Evolutionary conservation across 2,329 filamentous ascomycete genomes (phyloP).

Genomic region (Aspergillus spinulosporus): DNA sequence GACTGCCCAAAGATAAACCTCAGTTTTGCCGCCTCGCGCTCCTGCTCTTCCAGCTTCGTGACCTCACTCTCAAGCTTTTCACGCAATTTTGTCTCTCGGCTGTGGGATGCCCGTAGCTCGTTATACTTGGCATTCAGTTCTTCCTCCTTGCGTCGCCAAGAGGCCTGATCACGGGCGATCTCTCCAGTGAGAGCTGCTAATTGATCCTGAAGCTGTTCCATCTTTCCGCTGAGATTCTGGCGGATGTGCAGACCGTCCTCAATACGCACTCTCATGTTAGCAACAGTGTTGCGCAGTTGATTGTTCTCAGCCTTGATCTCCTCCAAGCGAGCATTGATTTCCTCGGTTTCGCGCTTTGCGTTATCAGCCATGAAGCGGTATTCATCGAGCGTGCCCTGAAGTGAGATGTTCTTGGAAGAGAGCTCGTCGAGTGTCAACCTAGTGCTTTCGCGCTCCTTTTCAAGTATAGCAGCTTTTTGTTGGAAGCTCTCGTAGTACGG

Average conservation of each 20-base stretch:
- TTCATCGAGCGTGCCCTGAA: conserved; percentile 63
- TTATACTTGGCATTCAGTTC: conserved; percentile 57
- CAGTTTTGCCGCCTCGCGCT: conserved; percentile 74
- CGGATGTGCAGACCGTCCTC: conserved; percentile 83
- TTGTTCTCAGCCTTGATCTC: conserved; percentile 64
- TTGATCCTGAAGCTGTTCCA: conserved; percentile 82
- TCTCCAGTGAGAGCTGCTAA: conserved; percentile 78
- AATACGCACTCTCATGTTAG: conserved; percentile 72
- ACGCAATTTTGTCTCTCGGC: conserved; percentile 67
- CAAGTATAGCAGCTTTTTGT: conserved; percentile 66
- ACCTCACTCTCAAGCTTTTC: conserved; percentile 62
- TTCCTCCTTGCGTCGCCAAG: conserved; percentile 69
- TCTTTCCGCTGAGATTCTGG: conserved; percentile 79
- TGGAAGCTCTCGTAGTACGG: conserved; percentile 63
- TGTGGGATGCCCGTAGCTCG: conserved; percentile 57
- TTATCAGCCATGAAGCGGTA: conserved; percentile 62
- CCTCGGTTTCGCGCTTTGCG: conserved; percentile 60
- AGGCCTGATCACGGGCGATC: conserved; percentile 77
- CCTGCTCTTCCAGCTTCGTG: conserved; percentile 64
- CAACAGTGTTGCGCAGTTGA: conserved; percentile 71
- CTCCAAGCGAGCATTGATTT: conserved; percentile 50
- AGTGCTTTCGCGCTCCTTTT: conserved; percentile 63
- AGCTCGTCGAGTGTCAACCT: conserved; percentile 55
- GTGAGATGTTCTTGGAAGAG: conserved; percentile 60
- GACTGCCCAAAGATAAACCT: conserved; percentile 74